phyloP scores from a whole-genome alignment of 352 stramenopile genomes.

The Halophytophthora batemanensis region DNA sequence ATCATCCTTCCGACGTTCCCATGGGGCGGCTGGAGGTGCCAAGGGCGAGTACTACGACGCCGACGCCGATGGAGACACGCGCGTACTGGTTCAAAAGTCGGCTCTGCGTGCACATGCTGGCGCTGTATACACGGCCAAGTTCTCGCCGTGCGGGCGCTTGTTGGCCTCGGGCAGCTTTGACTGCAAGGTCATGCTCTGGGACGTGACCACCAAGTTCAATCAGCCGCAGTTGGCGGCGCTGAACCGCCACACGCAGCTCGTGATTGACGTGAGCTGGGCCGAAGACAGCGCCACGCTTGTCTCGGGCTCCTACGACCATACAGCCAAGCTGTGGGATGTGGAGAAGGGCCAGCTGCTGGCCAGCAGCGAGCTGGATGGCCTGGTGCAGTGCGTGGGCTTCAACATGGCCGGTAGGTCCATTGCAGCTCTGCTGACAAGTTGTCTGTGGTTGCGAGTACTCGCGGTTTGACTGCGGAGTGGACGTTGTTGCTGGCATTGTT shows the following conservation, averaged over 20 bases:
- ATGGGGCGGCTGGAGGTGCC: conserved; percentile 26
- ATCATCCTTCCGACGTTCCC: conserved; percentile 35
- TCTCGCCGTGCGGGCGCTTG: conserved; percentile 78
- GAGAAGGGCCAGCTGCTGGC: conserved; percentile 65
- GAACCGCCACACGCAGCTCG: conserved; percentile 71
- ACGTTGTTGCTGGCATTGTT: conserved; percentile 2
- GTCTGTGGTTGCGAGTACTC: neutral
- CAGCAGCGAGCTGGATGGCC: conserved; percentile 68
- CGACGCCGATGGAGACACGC: conserved; percentile 52
- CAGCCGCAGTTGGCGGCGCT: conserved; percentile 81
- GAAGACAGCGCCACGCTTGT: conserved; percentile 72
- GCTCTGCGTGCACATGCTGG: conserved; percentile 71
- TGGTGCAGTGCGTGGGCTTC: conserved; percentile 84
- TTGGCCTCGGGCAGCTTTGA: conserved; percentile 79
- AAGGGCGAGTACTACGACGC: conserved; percentile 57
- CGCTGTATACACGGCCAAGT: conserved; percentile 86
- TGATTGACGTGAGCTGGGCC: conserved; percentile 85
- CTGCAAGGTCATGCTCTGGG: conserved; percentile 81
- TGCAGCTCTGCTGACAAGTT: neutral
- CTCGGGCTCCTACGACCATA: conserved; percentile 85
- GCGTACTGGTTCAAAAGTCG: conserved; percentile 80
- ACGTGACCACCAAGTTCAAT: conserved; percentile 88
- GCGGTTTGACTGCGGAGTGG: neutral
- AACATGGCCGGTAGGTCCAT: conserved; percentile 53
- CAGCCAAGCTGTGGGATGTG: conserved; percentile 86